A percentile compares a stretch with the other conserved stretches of the same genome.
Evolutionary conservation across 768 basidiomycete species (phyloP).

Genomic region (Russula earlei): DNA sequence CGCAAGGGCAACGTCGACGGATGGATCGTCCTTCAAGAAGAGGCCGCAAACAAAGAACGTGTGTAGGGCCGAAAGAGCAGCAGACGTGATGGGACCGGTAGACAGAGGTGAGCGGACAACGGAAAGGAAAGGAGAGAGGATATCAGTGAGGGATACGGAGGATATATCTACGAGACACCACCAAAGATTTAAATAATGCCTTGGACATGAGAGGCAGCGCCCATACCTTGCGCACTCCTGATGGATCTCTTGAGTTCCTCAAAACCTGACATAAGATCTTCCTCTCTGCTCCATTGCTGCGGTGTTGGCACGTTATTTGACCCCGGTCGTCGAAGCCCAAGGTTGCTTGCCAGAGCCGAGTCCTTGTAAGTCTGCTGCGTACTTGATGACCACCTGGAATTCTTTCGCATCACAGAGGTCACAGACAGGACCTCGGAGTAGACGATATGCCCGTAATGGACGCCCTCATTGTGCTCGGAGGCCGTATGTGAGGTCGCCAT

Average conservation of each 20-base stretch:
- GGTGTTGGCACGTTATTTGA: conserved; percentile 34
- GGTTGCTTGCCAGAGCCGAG: conserved; percentile 60
- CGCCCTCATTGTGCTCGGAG: conserved; percentile 13
- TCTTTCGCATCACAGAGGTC: conserved; percentile 93
- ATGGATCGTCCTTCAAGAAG: conserved; percentile 46
- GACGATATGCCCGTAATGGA: conserved; percentile 68
- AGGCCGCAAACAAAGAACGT: conserved; percentile 77
- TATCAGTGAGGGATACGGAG: conserved; percentile 43
- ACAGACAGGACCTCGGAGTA: conserved; percentile 87
- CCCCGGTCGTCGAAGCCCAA: conserved; percentile 59
- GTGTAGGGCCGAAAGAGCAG: conserved; percentile 80
- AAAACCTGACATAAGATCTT: conserved; percentile 85
- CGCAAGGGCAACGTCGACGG: conserved; percentile 57
- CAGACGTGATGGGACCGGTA: conserved; percentile 95
- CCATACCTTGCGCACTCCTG: conserved; percentile 56
- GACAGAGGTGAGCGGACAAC: conserved; percentile 91
- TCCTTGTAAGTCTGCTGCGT: conserved; percentile 53
- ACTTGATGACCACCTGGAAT: conserved; percentile 88
- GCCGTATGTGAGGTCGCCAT: conserved; percentile 2
- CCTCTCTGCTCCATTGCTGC: conserved; percentile 54
- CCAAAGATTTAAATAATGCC: background rate
- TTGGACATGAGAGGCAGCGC: background rate
- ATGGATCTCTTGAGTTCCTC: conserved; percentile 72
- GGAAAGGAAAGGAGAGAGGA: conserved; percentile 85
- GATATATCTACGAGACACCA: conserved; percentile 41